A percentile compares a stretch with the other conserved stretches of the same genome.
phyloP scores from a whole-genome alignment of 495 filamentous ascomycete species.

The Daldinia grandis region DNA sequence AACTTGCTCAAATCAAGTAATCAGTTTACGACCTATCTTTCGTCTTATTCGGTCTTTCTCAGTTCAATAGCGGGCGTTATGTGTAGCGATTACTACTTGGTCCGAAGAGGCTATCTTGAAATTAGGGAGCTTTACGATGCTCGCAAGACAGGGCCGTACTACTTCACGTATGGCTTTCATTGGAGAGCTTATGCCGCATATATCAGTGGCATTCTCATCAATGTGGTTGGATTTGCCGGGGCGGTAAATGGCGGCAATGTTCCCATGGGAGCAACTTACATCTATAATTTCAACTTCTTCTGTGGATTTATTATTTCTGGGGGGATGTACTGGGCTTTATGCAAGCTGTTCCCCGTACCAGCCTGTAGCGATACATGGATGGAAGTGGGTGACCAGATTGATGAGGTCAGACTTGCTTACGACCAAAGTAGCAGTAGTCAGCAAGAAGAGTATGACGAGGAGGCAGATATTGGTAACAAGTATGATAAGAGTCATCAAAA shows the following conservation, averaged over 20 bases:
- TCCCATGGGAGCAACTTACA: slow-evolving; percentile 82
- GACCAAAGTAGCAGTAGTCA: slow-evolving; percentile 39
- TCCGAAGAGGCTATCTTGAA: slow-evolving; percentile 83
- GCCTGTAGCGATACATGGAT: slow-evolving; percentile 80
- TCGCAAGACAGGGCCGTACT: slow-evolving; percentile 73
- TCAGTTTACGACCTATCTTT: slow-evolving; percentile 93
- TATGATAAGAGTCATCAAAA: slow-evolving; percentile 29
- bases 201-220: slow-evolving; percentile 86
- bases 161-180: slow-evolving; percentile 75
- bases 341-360: slow-evolving; percentile 73
- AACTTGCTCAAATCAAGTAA: slow-evolving; percentile 80
- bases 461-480: slow-evolving; percentile 30
- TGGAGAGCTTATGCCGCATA: slow-evolving; percentile 88
- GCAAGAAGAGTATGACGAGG: slow-evolving; percentile 40
- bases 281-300: slow-evolving; percentile 93
- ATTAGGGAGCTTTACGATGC: slow-evolving; percentile 82
- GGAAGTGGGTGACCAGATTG: slow-evolving; percentile 77
- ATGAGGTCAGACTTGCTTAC: slow-evolving; percentile 60
- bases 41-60: slow-evolving; percentile 94
- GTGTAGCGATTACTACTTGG: slow-evolving; percentile 87
- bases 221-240: slow-evolving; percentile 90
- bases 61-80: slow-evolving; percentile 93
- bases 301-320: slow-evolving; percentile 77
- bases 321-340: slow-evolving; percentile 73
- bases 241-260: slow-evolving; percentile 70